A percentile compares a stretch with the other conserved stretches of the same genome.
Conservation (phyloP, 495 filamentous ascomycete genomes). For the Penicillium desertorum region DNA sequence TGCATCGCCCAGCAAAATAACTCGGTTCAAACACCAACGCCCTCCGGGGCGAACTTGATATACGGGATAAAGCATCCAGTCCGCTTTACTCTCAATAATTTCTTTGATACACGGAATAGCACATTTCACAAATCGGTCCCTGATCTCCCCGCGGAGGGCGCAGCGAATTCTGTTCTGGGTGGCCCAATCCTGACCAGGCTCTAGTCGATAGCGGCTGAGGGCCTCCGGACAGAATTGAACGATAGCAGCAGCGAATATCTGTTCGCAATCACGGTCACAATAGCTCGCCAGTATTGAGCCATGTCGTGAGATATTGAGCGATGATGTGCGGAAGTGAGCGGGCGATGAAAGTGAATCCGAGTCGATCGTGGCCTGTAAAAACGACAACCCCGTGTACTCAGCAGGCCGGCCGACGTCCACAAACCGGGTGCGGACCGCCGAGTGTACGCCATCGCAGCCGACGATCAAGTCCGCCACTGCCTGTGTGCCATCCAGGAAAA, state of each 20-base stretch:
- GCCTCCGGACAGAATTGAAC: slow-evolving; percentile 50
- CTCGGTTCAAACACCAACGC: slow-evolving; percentile 49
- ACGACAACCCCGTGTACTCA: slow-evolving; percentile 57
- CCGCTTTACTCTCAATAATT: slow-evolving; percentile 45
- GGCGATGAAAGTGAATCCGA: slow-evolving; percentile 25
- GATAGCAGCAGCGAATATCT: slow-evolving; percentile 57
- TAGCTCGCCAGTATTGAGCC: slow-evolving; percentile 56
- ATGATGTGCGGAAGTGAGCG: slow-evolving; percentile 48
- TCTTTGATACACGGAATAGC: slow-evolving; percentile 50
- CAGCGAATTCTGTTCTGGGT: slow-evolving; percentile 40
- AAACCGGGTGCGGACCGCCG: slow-evolving; percentile 50
- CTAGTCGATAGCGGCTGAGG: slow-evolving; percentile 29
- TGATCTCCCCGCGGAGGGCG: slow-evolving; percentile 44
- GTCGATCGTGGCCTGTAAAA: slow-evolving; percentile 51
- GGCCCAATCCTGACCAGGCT: slow-evolving; percentile 51
- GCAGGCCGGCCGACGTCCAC: slow-evolving; percentile 51
- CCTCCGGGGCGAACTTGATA: slow-evolving; percentile 54
- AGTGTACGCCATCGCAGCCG: slow-evolving; percentile 66
- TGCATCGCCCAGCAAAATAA: slow-evolving; percentile 56
- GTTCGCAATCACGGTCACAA: slow-evolving; percentile 42
- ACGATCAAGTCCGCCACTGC: slow-evolving; percentile 54
- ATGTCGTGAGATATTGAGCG: slow-evolving; percentile 52
- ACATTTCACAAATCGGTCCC: slow-evolving; percentile 44
- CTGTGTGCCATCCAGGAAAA: slow-evolving; percentile 51
- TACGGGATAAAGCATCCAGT: slow-evolving; percentile 62